Evolutionary conservation across 805 yeast species (phyloP), one percentile per base, ranked within the genome.

Genomic region (Tanozyma kutaoensis): DNA sequence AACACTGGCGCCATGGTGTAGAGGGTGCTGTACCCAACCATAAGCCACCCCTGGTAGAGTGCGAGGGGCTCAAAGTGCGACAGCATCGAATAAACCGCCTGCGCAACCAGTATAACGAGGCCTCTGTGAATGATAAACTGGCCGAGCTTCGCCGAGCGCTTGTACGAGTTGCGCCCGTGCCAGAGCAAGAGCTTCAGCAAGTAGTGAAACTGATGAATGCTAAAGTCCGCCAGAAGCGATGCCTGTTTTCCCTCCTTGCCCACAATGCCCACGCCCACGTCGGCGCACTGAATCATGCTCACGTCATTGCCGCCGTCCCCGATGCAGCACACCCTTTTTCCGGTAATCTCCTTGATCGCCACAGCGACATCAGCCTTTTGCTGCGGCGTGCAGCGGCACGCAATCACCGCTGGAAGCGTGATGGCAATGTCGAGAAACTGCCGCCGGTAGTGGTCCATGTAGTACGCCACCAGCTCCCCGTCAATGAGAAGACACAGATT

Each of bases 221-320:
- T 82, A 53, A 88, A 91, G 51, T 91, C 99, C 1, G 98, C 97
- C 4, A 97, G 95, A 28, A 91, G 59, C 1, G 95, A 84, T 0
- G 98, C 98, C 50, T 91, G 99, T 36, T 77, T 78, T 20, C 99
- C 99, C 50, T 91, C 99, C 50, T 91, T 91, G 20, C 99, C 99
- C 13, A 91, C 98, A 38, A 91, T 91, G 30, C 99, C 99, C 16
- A 91, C 94, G 33, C 99, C 99, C 8, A 91, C 95, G 57, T 93
- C 95, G 1, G 99, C 98, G 38, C 93, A 78, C 54, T 91, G 98
- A 38, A 91, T 91, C 99, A 91, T 91, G 41, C 93, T 80, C 19
- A 91, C 99, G 53, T 91, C 99, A 45, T 91, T 91, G 42, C 99
- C 99, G 43, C 99, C 99, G 52, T 91, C 99, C 30, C 99, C 99